Percentiles rank a stretch among this genome's conserved stretches.
Conservation (phyloP, 192 early-diverging fungal species). For the Chytriomyces sp. region DNA sequence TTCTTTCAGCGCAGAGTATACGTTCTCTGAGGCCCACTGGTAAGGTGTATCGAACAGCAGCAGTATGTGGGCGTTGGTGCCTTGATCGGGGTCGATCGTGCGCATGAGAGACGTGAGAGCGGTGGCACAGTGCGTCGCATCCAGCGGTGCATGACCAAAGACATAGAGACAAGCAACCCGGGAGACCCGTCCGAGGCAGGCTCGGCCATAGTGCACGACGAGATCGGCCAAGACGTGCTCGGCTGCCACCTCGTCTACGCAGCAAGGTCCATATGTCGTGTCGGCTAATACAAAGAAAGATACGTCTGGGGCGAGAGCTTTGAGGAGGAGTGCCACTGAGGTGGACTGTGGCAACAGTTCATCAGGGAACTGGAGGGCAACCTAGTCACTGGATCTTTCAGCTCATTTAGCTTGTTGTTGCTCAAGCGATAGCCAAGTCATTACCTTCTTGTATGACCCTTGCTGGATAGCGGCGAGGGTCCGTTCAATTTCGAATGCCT, state of each 20-base stretch:
- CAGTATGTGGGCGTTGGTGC: conserved; percentile 60
- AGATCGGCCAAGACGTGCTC: conserved; percentile 84
- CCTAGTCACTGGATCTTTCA: conserved; percentile 4
- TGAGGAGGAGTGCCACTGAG: conserved; percentile 57
- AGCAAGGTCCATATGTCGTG: conserved; percentile 96
- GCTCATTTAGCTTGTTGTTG: background rate
- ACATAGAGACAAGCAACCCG: conserved; percentile 62
- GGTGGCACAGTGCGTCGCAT: conserved; percentile 59
- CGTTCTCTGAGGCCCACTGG: conserved; percentile 52
- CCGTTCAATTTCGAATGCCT: background rate
- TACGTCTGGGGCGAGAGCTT: background rate
- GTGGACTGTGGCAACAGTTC: conserved; percentile 75
- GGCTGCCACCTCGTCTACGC: conserved; percentile 96
- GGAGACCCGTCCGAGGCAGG: conserved; percentile 76
- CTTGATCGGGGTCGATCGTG: conserved; percentile 41
- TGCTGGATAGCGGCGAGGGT: background rate
- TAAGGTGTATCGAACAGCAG: conserved; percentile 81
- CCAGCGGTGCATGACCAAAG: conserved; percentile 78
- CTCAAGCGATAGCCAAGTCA: background rate
- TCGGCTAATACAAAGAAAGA: conserved; percentile 85
- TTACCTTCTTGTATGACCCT: no score
- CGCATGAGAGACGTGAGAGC: conserved; percentile 13
- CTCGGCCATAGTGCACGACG: conserved; percentile 94
- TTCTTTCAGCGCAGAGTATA: conserved; percentile 7
- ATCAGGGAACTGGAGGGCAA: conserved; percentile 92